Base-by-base conservation (phyloP, 192 early-diverging fungal genomes). In the Umbelopsis vinacea region DNA sequence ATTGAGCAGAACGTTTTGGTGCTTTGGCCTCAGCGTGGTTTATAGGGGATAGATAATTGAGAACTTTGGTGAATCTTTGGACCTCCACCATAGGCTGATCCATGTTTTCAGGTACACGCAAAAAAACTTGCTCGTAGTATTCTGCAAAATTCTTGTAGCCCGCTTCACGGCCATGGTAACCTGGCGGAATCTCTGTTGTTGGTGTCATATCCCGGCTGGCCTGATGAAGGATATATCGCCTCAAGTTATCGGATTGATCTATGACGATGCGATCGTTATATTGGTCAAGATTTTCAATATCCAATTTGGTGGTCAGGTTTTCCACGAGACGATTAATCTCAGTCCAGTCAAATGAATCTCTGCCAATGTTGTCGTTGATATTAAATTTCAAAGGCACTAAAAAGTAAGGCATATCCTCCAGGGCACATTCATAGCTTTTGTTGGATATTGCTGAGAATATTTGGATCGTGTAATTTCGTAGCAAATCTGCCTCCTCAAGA, bases 331-430 rank as follows among this genome's bases (percentile, higher is more conserved):
- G 46, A 6, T 71, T 15, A 4, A 88, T 74, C 50, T 78, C 82
- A n/a, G 78, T 71, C 87, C 87, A 88, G 21, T 84, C 81, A 53
- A 88, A 79, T 1, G 47, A 47, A 11, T 76, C 72, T 55, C 83
- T 71, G 52, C 82, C 74, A 12, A 74, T 69, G 0, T 76, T 75
- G 52, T 71, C 54, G 15, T 82, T 73, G 1, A 35, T 52, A 43
- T 46, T 21, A 37, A 23, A 47, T 11, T 73, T 63, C 6, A 86
- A 52, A 1, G 92, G 92, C 1, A 80, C 87, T 26, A 93, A 26
- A 35, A 90, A 79, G 37, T 82, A 87, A 0, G 89, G 83, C 46
- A 89, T 73, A 33, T 83, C 76, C 15, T 81, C 78, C 26, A 82
- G 48, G 5, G 78, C 67, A 75, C 90, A 91, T 23, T 72, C 48